phyloP scores from a whole-genome alignment of 2,329 filamentous ascomycete genomes.

The Metarhizium humberi region DNA sequence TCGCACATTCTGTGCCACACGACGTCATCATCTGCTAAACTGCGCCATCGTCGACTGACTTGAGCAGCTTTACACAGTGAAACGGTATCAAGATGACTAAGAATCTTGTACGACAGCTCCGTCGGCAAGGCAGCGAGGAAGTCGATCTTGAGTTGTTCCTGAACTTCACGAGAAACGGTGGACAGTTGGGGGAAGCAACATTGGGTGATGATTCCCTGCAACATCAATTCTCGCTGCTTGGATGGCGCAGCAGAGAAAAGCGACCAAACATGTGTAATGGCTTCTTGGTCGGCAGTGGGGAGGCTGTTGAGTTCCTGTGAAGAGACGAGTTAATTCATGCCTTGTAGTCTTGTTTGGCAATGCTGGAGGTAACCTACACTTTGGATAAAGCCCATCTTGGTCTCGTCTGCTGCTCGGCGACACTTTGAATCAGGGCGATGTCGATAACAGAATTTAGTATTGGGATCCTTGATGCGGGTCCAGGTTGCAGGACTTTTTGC shows the following conservation, averaged over 20 bases:
- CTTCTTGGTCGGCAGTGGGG: slow-evolving; percentile 79
- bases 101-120: slow-evolving; percentile 87
- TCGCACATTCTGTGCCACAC: slow-evolving; percentile 98
- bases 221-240: slow-evolving; percentile 91
- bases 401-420: slow-evolving; percentile 83
- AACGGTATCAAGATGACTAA: slow-evolving; percentile 85
- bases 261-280: slow-evolving; percentile 95
- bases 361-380: slow-evolving; percentile 44
- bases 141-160: slow-evolving; percentile 95
- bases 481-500: slow-evolving; percentile 2
- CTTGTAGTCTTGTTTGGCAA: neutral
- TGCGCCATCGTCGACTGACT: slow-evolving; percentile 81
- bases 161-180: slow-evolving; percentile 80
- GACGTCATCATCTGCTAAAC: slow-evolving; percentile 89
- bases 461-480: slow-evolving; percentile 42
- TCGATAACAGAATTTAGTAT: slow-evolving; percentile 91
- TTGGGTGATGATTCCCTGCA: slow-evolving; percentile 90
- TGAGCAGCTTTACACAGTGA: slow-evolving; percentile 94
- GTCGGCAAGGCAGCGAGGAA: slow-evolving; percentile 82
- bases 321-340: neutral
- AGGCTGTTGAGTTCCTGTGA: slow-evolving; percentile 69
- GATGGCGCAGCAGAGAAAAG: slow-evolving; percentile 91
- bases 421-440: slow-evolving; percentile 93
- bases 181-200: slow-evolving; percentile 97
- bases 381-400: slow-evolving; percentile 92